Evolutionary conservation across 768 basidiomycete species (phyloP).

Genomic region (Nevesoporus exiguus): DNA sequence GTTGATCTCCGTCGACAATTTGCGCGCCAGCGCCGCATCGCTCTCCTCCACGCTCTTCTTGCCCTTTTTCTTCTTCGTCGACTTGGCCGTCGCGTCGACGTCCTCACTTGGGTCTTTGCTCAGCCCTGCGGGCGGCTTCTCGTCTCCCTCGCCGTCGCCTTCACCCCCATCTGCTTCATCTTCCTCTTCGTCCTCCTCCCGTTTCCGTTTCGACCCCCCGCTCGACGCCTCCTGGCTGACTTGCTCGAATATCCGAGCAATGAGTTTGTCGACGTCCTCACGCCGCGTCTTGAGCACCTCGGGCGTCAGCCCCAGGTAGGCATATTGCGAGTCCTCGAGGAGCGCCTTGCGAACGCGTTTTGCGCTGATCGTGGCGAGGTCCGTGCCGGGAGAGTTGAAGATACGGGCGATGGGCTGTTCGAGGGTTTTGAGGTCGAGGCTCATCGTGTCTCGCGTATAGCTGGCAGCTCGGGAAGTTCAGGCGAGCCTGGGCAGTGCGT

Average conservation of each 20-base stretch:
- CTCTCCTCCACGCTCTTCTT: constrained; percentile 52
- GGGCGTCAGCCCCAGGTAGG: constrained; percentile 47
- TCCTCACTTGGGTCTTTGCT: constrained; percentile 13
- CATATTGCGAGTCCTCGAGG: constrained; percentile 35
- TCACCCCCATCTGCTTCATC: not conserved
- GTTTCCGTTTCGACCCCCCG: constrained; percentile 27
- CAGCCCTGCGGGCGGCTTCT: constrained; percentile 11
- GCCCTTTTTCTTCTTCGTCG: constrained; percentile 41
- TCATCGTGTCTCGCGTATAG: constrained; percentile 36
- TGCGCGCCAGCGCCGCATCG: constrained; percentile 69
- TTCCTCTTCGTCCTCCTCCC: constrained; percentile 25
- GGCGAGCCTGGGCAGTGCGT: not conserved
- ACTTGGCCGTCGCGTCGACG: constrained; percentile 18
- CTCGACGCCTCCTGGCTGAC: constrained; percentile 41
- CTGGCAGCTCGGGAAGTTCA: not conserved
- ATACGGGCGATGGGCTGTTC: constrained; percentile 64
- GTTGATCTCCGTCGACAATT: constrained; percentile 69
- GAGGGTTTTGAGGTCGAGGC: constrained; percentile 50
- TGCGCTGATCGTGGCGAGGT: constrained; percentile 78
- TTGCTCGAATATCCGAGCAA: constrained; percentile 59
- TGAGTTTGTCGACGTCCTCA: constrained; percentile 63
- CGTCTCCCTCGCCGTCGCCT: constrained; percentile 12
- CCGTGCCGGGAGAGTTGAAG: constrained; percentile 71
- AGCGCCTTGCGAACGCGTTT: constrained; percentile 84
- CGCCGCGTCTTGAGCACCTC: constrained; percentile 67